Percentiles rank a stretch among this genome's conserved stretches.
Evolutionary conservation across 768 basidiomycete genomes (phyloP).

Genomic region (Peribolospora kevripleyi): DNA sequence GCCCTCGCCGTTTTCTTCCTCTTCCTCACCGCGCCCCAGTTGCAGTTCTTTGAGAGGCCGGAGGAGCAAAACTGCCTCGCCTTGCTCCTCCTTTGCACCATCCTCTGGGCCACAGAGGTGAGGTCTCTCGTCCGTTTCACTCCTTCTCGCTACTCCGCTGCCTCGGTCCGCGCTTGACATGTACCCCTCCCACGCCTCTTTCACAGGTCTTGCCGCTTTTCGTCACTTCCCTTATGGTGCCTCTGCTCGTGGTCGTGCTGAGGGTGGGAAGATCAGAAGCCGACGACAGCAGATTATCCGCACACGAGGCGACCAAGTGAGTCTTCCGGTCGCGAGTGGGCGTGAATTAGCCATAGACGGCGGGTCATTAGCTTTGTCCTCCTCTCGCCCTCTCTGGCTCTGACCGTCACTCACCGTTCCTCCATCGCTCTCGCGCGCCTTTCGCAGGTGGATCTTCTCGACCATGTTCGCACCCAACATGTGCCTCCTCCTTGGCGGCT

Average conservation of each 20-base stretch:
- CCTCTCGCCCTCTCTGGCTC: background rate
- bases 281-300: constrained; percentile 23
- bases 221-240: constrained; percentile 79
- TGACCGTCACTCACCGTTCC: constrained; percentile 1
- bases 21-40: constrained; percentile 30
- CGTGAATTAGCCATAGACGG: background rate
- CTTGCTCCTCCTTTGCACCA: constrained; percentile 63
- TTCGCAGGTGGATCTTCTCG: constrained; percentile 57
- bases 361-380: background rate
- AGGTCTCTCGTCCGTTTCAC: constrained; percentile 9
- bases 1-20: constrained; percentile 35
- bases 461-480: constrained; percentile 94
- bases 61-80: constrained; percentile 79
- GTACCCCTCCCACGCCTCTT: too few relatives aligned
- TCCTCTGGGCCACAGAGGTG: constrained; percentile 93
- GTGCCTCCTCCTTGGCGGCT: constrained; percentile 65
- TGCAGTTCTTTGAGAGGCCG: constrained; percentile 30
- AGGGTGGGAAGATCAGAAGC: constrained; percentile 48
- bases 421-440: constrained; percentile 1
- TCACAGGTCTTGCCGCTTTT: constrained; percentile 78
- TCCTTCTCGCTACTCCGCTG: background rate
- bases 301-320: constrained; percentile 58
- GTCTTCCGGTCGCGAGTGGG: constrained; percentile 12
- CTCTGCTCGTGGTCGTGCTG: constrained; percentile 62
- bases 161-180: too few relatives aligned